Evolutionary conservation across 495 filamentous ascomycete genomes (phyloP).

Genomic region (Aspergillus ostianus): DNA sequence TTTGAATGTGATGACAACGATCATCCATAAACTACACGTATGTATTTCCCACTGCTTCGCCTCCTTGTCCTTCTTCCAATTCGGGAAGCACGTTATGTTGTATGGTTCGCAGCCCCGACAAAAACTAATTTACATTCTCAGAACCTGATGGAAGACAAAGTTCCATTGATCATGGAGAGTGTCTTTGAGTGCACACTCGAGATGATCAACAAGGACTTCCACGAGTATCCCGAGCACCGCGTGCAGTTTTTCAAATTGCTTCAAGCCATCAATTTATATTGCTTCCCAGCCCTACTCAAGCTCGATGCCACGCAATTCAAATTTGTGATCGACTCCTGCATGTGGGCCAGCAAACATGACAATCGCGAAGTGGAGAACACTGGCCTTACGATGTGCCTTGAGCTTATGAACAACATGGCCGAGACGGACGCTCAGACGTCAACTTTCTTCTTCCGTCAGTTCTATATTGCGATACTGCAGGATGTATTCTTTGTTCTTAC

Average conservation of each 20-base stretch:
- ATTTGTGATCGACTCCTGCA: conserved; percentile 98
- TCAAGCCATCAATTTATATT: conserved; percentile 91
- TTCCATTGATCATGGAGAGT: conserved; percentile 95
- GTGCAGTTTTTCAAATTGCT: conserved; percentile 98
- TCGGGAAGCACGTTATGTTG: not conserved
- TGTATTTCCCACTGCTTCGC: conserved; percentile 33
- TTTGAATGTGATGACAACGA: conserved; percentile 94
- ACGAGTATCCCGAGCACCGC: conserved; percentile 95
- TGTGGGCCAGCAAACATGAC: conserved; percentile 99
- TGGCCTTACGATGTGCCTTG: conserved; percentile 98
- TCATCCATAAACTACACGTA: conserved; percentile 94
- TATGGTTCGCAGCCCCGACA: not conserved
- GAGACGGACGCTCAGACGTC: conserved; percentile 84
- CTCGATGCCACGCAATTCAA: conserved; percentile 96
- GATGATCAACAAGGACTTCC: conserved; percentile 99
- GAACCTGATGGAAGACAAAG: conserved; percentile 96
- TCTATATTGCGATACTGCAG: conserved; percentile 91
- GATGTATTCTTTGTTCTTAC: conserved; percentile 98
- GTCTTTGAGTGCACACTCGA: conserved; percentile 98
- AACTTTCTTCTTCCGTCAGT: conserved; percentile 94
- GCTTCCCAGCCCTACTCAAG: conserved; percentile 91
- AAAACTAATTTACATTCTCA: conserved; percentile 20
- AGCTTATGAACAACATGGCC: conserved; percentile 95
- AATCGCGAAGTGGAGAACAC: conserved; percentile 97
- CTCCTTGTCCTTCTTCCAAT: not conserved